Base-by-base conservation (phyloP, 2,329 filamentous ascomycete species). In the Corniculantispora saksenae region DNA sequence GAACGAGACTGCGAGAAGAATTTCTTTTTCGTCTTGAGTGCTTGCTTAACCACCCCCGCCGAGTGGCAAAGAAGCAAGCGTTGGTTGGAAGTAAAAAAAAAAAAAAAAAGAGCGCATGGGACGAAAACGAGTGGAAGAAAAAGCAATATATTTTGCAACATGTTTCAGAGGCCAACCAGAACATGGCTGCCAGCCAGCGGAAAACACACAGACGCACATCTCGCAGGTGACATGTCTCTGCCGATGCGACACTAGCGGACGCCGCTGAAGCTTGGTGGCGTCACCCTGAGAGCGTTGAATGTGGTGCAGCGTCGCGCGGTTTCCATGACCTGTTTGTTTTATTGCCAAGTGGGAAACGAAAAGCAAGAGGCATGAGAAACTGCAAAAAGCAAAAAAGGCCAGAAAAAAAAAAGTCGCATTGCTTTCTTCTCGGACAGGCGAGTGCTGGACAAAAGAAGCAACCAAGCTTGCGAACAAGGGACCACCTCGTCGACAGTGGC, bases 201-300 rank as follows among this genome's bases (percentile, higher is more conserved):
- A 43, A 45, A 58, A 55, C 59, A 66, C 65, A 56, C 55, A 63
- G 60, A 63, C 60, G n/a, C 48, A 51, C 61, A 60, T 38, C 51
- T 53, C 23, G 48, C 50, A 51, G 55, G 43, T 63, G 50, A 35
- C 51, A 48, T 53, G 32, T 57, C 43, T 51, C 19, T 35, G 17
- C 17, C 53, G 40, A 47, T 29, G 54, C 45, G 32, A 48, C 51
- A 23, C 61, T 63, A 63, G 61, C 29, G 23, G 50, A 13, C 53
- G 27, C 17, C 53, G 29, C 43, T 63, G 40, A 55, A 35, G 50
- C 58, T 51, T 25, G 40, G 8, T 27, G 47, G 45, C 45, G n/a
- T 50, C 9, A n/a, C 58, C 17, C 7, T 25, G 23, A 17, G 56
- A 48, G 40, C 56, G 40, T 21, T 58, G 27, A 3, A 45, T 25